Conservation (phyloP, 805 yeast genomes). For the Priceomyces carsonii region DNA sequence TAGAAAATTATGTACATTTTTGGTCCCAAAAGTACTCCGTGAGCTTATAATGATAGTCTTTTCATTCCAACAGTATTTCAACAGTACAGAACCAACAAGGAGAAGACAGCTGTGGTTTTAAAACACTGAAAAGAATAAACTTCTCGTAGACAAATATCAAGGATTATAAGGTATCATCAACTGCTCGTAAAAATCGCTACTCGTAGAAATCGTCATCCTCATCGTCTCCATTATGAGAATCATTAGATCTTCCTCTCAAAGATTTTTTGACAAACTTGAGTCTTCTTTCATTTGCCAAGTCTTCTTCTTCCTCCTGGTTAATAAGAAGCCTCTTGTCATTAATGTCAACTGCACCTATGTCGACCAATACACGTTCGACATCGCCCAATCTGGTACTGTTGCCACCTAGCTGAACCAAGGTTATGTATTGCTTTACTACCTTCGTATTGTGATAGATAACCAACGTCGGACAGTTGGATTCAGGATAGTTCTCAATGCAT, state of each 20-base stretch:
- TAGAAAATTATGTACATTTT: not conserved
- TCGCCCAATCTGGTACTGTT: constrained; percentile 69
- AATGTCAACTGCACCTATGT: constrained; percentile 61
- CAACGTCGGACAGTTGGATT: constrained; percentile 85
- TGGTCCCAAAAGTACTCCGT: no score
- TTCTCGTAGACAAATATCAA: no score
- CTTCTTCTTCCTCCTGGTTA: constrained; percentile 60
- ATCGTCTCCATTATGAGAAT: constrained; percentile 31
- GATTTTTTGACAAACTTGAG: constrained; percentile 59
- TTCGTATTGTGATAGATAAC: constrained; percentile 77
- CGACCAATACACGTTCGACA: constrained; percentile 70
- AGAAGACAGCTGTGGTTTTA: no score
- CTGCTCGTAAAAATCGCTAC: no score
- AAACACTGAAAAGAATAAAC: no score
- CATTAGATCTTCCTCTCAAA: constrained; percentile 40
- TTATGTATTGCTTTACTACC: constrained; percentile 77
- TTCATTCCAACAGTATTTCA: no score
- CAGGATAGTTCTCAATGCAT: constrained; percentile 93
- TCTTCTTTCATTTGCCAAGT: constrained; percentile 52
- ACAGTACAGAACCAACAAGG: no score
- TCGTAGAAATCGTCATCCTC: constrained; percentile 35
- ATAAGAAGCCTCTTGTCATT: constrained; percentile 66
- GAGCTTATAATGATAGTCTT: no score
- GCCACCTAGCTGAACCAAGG: constrained; percentile 83
- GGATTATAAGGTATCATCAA: no score